Evolutionary conservation across 108 stramenopile species (phyloP).

Genomic region (Parietichytrium sp.): DNA sequence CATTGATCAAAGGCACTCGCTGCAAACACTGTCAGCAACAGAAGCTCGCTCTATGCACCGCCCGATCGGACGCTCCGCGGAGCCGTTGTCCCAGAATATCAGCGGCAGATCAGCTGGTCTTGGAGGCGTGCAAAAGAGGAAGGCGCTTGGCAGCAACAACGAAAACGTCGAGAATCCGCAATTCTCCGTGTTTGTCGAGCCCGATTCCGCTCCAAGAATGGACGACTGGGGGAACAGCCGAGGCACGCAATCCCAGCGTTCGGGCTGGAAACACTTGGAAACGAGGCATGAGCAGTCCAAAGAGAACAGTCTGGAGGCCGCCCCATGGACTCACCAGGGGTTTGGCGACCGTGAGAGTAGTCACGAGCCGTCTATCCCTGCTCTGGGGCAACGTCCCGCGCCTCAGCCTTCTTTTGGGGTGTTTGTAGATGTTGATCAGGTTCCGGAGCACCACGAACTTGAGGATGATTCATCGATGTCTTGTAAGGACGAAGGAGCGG

Average conservation of each 20-base stretch:
- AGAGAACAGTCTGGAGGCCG: neutral
- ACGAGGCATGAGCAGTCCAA: neutral
- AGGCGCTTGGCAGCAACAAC: neutral
- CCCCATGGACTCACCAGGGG: constrained; percentile 1
- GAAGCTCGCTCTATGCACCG: constrained; percentile 20
- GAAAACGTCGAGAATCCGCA: neutral
- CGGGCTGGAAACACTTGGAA: constrained; percentile 9
- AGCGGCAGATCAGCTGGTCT: neutral
- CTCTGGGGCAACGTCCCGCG: too few species aligned
- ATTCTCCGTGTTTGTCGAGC: constrained; percentile 2
- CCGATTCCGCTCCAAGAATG: neutral
- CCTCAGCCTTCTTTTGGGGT: too few species aligned
- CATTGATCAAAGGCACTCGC: neutral
- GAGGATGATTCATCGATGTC: too few species aligned
- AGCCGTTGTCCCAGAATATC: constrained; percentile 10
- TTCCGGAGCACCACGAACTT: too few species aligned
- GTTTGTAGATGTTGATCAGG: too few species aligned
- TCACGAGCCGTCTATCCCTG: too few species aligned
- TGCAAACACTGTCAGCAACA: neutral
- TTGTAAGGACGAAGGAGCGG: neutral
- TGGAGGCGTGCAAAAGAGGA: too few species aligned
- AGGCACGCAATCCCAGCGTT: too few species aligned
- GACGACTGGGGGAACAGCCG: constrained; percentile 29
- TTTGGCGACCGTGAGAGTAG: too few species aligned
- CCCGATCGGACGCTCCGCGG: neutral